phyloP scores from a whole-genome alignment of 352 stramenopile genomes.

The Phytophthora rubi region DNA sequence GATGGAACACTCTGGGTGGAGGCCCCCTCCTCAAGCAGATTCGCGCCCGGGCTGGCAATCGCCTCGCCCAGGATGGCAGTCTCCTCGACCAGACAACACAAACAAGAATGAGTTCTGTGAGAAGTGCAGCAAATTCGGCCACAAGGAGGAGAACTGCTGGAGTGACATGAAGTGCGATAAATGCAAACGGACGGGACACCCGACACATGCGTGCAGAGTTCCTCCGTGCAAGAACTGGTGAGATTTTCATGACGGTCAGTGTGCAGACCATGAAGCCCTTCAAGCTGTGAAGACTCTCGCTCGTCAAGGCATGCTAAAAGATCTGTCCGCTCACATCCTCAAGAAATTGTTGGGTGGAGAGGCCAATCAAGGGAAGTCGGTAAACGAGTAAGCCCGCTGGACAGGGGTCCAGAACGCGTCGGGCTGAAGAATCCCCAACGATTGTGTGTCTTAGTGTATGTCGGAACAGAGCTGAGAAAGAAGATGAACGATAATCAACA shows the following conservation, averaged over 20 bases:
- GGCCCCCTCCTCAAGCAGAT: background rate
- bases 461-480: too few species aligned
- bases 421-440: too few species aligned
- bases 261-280: background rate
- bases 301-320: slow-evolving; percentile 4
- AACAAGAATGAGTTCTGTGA: slow-evolving; percentile 5
- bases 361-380: slow-evolving; percentile 2
- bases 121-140: background rate
- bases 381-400: slow-evolving; percentile 29
- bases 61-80: background rate
- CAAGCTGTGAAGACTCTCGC: background rate
- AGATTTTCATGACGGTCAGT: background rate
- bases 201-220: background rate
- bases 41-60: background rate
- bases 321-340: background rate
- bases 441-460: too few species aligned
- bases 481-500: slow-evolving; percentile 1
- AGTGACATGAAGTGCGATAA: background rate
- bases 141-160: slow-evolving; percentile 5
- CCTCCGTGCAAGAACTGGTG: background rate
- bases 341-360: slow-evolving; percentile 1
- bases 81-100: background rate
- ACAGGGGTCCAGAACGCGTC: too few species aligned
- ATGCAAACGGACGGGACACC: background rate
- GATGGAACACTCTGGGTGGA: background rate